Evolutionary conservation across 192 early-diverging fungal species (phyloP).

Genomic region (Backusella australiensis): DNA sequence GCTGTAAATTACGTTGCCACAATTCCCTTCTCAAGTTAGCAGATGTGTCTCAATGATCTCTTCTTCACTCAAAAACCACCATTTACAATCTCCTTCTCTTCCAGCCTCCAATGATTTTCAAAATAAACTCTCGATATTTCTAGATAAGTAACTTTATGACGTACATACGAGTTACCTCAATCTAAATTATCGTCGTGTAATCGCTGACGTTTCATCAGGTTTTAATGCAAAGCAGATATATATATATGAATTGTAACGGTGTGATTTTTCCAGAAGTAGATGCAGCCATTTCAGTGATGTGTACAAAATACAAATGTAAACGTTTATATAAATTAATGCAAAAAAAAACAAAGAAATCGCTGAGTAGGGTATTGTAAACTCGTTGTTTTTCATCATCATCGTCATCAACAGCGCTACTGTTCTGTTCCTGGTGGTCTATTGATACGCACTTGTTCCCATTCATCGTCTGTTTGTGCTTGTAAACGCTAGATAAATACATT

Average conservation of each 20-base stretch:
- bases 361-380: background rate
- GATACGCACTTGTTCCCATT: conserved; percentile 33
- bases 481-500: conserved; percentile 17
- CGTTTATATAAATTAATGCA: background rate
- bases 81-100: background rate
- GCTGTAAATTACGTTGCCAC: background rate
- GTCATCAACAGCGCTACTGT: background rate
- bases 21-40: background rate
- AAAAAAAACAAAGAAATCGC: background rate
- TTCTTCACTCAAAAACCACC: background rate
- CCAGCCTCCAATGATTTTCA: background rate
- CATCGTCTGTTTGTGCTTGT: conserved; percentile 25
- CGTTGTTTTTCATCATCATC: background rate
- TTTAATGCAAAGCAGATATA: too few relatives aligned
- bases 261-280: too few relatives aligned
- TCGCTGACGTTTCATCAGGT: too few relatives aligned
- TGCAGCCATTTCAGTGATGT: too few relatives aligned
- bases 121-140: too few relatives aligned
- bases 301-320: background rate
- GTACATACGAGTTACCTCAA: background rate
- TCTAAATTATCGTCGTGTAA: background rate
- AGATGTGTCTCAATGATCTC: background rate
- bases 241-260: too few relatives aligned
- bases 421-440: conserved; percentile 28
- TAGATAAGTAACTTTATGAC: background rate